Evolutionary conservation across 2,329 filamentous ascomycete species (phyloP).

Genomic region (Stachybotrys echinatus): DNA sequence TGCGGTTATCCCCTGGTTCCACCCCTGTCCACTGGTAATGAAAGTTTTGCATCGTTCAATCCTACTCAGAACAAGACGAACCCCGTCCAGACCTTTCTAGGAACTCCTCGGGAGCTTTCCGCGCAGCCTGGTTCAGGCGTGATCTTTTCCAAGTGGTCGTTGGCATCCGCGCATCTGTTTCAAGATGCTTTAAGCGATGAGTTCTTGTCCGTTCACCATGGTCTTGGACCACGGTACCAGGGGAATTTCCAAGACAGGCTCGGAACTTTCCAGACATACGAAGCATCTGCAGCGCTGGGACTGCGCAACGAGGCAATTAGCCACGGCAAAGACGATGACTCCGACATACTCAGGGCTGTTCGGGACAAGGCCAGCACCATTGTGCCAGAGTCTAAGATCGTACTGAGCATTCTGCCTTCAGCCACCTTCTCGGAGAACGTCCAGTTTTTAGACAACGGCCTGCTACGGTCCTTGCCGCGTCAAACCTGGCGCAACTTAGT

Average conservation of each 20-base stretch:
- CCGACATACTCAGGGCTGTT: constrained; percentile 86
- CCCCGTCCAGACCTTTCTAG: constrained; percentile 85
- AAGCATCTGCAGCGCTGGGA: constrained; percentile 84
- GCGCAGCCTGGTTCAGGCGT: constrained; percentile 67
- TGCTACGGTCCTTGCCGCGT: constrained; percentile 72
- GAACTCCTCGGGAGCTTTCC: constrained; percentile 85
- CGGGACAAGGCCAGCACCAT: constrained; percentile 77
- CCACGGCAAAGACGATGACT: constrained; percentile 82
- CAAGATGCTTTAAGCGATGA: constrained; percentile 87
- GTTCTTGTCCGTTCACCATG: constrained; percentile 82
- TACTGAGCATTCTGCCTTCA: constrained; percentile 78
- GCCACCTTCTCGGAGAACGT: constrained; percentile 79
- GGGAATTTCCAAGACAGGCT: constrained; percentile 97
- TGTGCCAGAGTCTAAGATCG: constrained; percentile 72
- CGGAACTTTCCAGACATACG: constrained; percentile 93
- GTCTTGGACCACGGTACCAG: constrained; percentile 83
- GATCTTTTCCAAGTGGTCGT: constrained; percentile 76
- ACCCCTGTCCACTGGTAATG: constrained; percentile 55
- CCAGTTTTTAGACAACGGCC: constrained; percentile 68
- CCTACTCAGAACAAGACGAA: constrained; percentile 52
- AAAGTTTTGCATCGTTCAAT: constrained; percentile 66
- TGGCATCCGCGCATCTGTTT: constrained; percentile 85
- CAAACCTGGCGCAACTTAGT: constrained; percentile 59
- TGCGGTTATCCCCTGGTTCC: constrained; percentile 81
- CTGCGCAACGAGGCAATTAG: constrained; percentile 88